Evolutionary conservation across 371 early-diverging fungal species (phyloP).

Genomic region (Zychaea mexicana): DNA sequence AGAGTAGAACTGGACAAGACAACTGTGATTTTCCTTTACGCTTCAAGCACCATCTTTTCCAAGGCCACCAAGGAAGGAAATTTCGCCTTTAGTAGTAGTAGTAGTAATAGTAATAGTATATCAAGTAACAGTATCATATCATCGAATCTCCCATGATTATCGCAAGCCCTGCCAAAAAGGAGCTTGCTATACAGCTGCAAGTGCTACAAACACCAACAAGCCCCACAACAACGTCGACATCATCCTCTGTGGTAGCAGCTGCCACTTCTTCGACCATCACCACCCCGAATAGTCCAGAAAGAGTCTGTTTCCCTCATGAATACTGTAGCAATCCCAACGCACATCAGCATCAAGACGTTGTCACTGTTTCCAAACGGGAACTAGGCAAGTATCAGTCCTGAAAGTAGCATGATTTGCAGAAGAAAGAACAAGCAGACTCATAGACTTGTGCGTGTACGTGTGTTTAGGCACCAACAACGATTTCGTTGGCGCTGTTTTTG

Average conservation of each 20-base stretch:
- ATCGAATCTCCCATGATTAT: slow-evolving; percentile 42
- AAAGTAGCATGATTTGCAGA: neutral
- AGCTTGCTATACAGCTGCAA: slow-evolving; percentile 45
- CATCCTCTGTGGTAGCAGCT: no score
- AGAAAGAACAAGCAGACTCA: neutral
- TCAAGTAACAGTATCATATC: slow-evolving; percentile 10
- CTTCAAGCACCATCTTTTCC: slow-evolving; percentile 58
- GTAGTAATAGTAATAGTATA: slow-evolving; percentile 26
- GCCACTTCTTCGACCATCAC: neutral
- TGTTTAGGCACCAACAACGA: slow-evolving; percentile 19
- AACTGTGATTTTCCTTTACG: slow-evolving; percentile 53
- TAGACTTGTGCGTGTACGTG: neutral
- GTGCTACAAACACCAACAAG: slow-evolving; percentile 19
- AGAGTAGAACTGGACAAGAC: slow-evolving; percentile 56
- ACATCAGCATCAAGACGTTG: slow-evolving; percentile 20
- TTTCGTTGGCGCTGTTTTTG: slow-evolving; percentile 39
- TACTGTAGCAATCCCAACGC: slow-evolving; percentile 6
- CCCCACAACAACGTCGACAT: neutral
- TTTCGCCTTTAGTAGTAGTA: slow-evolving; percentile 40
- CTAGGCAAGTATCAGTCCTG: neutral
- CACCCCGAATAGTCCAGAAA: neutral
- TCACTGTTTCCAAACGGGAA: slow-evolving; percentile 14
- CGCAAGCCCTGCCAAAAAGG: slow-evolving; percentile 45
- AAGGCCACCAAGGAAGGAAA: slow-evolving; percentile 58
- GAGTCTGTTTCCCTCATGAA: slow-evolving; percentile 6